A percentile compares a stretch with the other conserved stretches of the same genome.
These are phyloP conservation scores for Cardamine resedifolia DNA, from an alignment of 345 rosid genomes.

Conservation along the genomic window DNA sequence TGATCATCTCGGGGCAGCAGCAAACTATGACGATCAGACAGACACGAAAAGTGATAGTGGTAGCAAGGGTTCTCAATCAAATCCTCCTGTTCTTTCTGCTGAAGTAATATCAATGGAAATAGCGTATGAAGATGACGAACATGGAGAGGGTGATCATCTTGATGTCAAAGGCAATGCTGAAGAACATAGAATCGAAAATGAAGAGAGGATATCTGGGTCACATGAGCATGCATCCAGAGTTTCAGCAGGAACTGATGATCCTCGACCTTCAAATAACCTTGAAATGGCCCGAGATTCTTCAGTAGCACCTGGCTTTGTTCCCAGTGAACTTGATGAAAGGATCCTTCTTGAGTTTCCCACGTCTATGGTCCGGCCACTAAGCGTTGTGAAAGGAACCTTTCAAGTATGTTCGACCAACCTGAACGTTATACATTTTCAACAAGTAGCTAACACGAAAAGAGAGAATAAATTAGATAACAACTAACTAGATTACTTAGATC, in stretches of 20 bases:
- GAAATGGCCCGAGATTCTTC: slow-evolving; percentile 55
- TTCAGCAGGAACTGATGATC: slow-evolving; percentile 50
- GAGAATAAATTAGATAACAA: not conserved
- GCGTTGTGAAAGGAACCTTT: slow-evolving; percentile 85
- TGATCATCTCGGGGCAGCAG: slow-evolving; percentile 94
- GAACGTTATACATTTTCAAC: slow-evolving; percentile 10
- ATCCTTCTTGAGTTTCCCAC: slow-evolving; percentile 89
- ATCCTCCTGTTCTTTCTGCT: slow-evolving; percentile 74
- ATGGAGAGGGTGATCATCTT: slow-evolving; percentile 55
- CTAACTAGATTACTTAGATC: slow-evolving; percentile 15
- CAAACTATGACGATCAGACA: slow-evolving; percentile 69
- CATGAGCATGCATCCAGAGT: slow-evolving; percentile 51
- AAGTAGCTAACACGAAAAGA: slow-evolving; percentile 6
- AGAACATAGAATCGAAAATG: slow-evolving; percentile 49
- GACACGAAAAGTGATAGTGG: slow-evolving; percentile 45
- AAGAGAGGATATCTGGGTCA: slow-evolving; percentile 46
- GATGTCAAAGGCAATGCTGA: slow-evolving; percentile 47
- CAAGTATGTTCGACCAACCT: slow-evolving; percentile 60
- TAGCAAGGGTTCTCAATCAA: slow-evolving; percentile 54
- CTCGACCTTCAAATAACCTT: slow-evolving; percentile 50
- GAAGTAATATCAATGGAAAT: slow-evolving; percentile 80
- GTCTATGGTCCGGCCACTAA: slow-evolving; percentile 91
- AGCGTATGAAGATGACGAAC: slow-evolving; percentile 82
- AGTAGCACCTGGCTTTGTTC: slow-evolving; percentile 80
- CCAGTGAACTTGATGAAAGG: slow-evolving; percentile 87